A percentile compares a stretch with the other conserved stretches of the same genome.
Conservation (phyloP, 2,329 filamentous ascomycete species). For the Stemphylium vesicarium region DNA sequence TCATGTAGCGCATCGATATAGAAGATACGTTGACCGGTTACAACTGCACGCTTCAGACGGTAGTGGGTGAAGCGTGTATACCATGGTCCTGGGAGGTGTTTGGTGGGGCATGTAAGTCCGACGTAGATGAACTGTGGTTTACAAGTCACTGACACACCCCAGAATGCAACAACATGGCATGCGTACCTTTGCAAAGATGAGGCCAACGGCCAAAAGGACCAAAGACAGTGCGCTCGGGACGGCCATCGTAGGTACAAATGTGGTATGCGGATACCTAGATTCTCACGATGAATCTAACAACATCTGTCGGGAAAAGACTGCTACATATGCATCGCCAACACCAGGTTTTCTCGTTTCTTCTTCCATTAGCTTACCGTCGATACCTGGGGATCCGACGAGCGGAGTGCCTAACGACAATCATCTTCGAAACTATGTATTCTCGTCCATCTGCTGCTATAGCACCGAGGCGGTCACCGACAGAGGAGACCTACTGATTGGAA, state of each 20-base stretch:
- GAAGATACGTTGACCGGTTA: slow-evolving; percentile 48
- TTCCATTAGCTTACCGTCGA: background rate
- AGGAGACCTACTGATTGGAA: background rate
- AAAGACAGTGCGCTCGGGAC: background rate
- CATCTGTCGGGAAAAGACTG: background rate
- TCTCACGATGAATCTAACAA: background rate
- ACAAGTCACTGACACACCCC: background rate
- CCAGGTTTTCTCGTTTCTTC: background rate
- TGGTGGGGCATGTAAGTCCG: slow-evolving; percentile 36
- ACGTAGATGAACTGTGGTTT: slow-evolving; percentile 24
- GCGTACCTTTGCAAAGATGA: slow-evolving; percentile 6
- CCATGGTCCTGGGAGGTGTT: slow-evolving; percentile 39
- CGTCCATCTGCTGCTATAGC: background rate
- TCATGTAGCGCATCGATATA: slow-evolving; percentile 50
- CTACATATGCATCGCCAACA: background rate
- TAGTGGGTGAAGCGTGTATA: slow-evolving; percentile 44
- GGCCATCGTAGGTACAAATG: background rate
- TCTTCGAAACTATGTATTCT: background rate
- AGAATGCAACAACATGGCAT: background rate
- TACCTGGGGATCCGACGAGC: background rate
- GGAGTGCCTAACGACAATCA: background rate
- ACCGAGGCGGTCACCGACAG: background rate
- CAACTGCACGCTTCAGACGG: slow-evolving; percentile 47
- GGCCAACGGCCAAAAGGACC: background rate
- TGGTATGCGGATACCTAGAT: background rate